Conservation (phyloP, 2,329 filamentous ascomycete species). For the Orbilia blumenaviensis region DNA sequence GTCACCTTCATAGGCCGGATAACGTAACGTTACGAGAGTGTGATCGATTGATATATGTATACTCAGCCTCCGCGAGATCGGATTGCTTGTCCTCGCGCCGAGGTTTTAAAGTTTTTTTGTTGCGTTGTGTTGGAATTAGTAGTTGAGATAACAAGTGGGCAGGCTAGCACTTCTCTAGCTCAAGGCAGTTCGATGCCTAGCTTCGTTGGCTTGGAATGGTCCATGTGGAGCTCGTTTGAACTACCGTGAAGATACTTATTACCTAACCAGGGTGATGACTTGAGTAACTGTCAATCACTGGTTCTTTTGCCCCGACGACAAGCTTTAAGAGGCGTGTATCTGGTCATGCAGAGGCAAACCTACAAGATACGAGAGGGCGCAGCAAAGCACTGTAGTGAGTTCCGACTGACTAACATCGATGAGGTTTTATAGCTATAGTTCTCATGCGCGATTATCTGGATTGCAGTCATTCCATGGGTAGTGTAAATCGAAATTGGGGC, state of each 20-base stretch:
- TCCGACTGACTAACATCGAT: neutral
- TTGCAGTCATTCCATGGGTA: neutral
- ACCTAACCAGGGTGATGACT: neutral
- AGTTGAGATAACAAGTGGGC: neutral
- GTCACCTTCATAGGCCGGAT: neutral
- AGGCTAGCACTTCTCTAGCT: neutral
- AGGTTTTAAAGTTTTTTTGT: no score
- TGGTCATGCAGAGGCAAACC: neutral
- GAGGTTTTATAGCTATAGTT: neutral
- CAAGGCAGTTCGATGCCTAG: neutral
- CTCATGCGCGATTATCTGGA: constrained; percentile 14
- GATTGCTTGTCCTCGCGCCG: neutral
- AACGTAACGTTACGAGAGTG: neutral
- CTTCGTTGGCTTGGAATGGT: neutral
- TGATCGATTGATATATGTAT: no score
- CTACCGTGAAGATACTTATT: constrained; percentile 3
- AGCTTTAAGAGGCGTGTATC: no score
- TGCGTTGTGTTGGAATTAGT: constrained; percentile 28
- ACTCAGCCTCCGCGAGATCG: constrained; percentile 20
- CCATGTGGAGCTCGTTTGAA: neutral
- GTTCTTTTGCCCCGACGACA: no score
- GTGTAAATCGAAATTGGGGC: neutral
- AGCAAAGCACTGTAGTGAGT: neutral
- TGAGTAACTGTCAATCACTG: neutral
- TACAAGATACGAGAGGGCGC: constrained; percentile 2